A percentile compares a stretch with the other conserved stretches of the same genome.
These are phyloP conservation scores for Diacronema lutheri DNA, from an alignment of 78 protist species.

Conservation along the genomic window DNA sequence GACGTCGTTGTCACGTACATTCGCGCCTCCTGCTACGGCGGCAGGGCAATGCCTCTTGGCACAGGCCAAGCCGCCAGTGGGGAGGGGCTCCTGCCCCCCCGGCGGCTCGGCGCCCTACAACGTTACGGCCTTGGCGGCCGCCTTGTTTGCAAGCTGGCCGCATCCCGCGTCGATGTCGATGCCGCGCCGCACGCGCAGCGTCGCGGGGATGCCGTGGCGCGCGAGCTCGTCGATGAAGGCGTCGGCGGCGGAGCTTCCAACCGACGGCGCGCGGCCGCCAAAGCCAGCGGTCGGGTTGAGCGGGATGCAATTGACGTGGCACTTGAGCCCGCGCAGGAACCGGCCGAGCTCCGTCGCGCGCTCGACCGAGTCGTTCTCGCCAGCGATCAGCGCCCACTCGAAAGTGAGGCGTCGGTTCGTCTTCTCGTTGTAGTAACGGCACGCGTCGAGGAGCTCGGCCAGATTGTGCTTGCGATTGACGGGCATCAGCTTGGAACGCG, in stretches of 20 bases:
- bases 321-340: slow-evolving; percentile 16
- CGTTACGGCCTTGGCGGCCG: too few relatives aligned
- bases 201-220: slow-evolving; percentile 19
- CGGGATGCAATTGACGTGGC: slow-evolving; percentile 44
- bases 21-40: too few relatives aligned
- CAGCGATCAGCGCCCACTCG: slow-evolving; percentile 50
- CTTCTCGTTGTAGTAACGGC: slow-evolving; percentile 3
- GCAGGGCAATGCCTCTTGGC: too few relatives aligned
- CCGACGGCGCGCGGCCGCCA: slow-evolving; percentile 16
- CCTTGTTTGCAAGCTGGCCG: slow-evolving; percentile 25
- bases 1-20: too few relatives aligned
- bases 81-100: too few relatives aligned
- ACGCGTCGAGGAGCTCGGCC: slow-evolving; percentile 14
- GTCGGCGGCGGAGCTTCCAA: neutral
- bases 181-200: slow-evolving; percentile 35
- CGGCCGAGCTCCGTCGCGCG: neutral
- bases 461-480: neutral
- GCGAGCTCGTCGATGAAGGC: neutral
- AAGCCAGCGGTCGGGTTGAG: slow-evolving; percentile 35
- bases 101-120: too few relatives aligned
- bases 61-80: too few relatives aligned
- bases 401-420: slow-evolving; percentile 29
- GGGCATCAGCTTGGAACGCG: slow-evolving; percentile 22
- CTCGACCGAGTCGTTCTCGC: neutral
- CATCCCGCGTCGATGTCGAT: slow-evolving; percentile 36